Evolutionary conservation across 441 rosid species (phyloP), one percentile per base, ranked within the genome.

Genomic region (Croton setiger): DNA sequence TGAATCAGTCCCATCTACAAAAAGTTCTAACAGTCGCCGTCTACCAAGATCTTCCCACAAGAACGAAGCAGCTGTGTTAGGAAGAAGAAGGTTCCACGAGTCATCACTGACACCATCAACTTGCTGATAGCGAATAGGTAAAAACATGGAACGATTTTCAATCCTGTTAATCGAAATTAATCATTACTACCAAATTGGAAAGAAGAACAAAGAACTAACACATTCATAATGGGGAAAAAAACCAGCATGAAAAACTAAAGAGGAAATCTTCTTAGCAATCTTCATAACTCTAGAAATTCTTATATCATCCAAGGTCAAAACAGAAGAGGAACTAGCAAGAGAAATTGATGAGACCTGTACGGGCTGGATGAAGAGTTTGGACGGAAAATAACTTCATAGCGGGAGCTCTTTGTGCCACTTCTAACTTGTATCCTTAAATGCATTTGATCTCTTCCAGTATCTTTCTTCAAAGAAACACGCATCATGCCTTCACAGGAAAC

Each of bases 31-130:
- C 39, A 86, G 73, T 76, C 82, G 86, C 23, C 74, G 83, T 79
- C 92, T 86, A 78, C 97, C 96, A 77, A 93, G 86, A 85, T 93
- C 88, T 82, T 96, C 99, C 99, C 99, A 93, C 49, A 84, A 86
- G 87, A 93, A 96, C 52, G 98, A 86, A 82, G 89, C 86, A 70
- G 99, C 97, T 39, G 97, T 74, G 43, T 82, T 85, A 59, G 99
- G 99, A 68, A 84, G 90, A 80, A 96, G 91, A 77, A 82, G 85
- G 82, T 86, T 88, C 99, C 98, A 96, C 52, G 97, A 87, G 82
- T 91, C 88, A 82, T 91, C 88, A 69, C 81, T 74, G 67, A 74
- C 69, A 72, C 96, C 91, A 71, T 85, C 91, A 43, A 83, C 99
- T 87, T 96, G 97, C 72, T 88, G 91, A 79, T 85, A 88, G 66